Base-by-base conservation (phyloP, 257 asterid genomes). In the Lantana camara region DNA sequence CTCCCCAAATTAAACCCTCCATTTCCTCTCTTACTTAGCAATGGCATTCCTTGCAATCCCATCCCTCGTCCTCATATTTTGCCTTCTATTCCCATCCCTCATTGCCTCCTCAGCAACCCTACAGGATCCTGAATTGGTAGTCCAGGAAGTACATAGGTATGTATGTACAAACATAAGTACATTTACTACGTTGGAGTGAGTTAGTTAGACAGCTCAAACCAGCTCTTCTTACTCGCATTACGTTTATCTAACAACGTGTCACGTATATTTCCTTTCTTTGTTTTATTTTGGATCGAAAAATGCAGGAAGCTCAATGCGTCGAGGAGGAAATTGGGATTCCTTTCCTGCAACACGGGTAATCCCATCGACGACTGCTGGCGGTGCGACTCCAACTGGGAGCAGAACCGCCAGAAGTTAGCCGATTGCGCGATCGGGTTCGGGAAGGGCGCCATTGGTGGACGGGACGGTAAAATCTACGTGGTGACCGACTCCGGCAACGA, bases 341-440 rank as follows among this genome's bases (percentile, higher is more conserved):
- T 83, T 1, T 83, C 89, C 1, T 83, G 89, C 71, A 81, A 72
- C 17, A 83, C 86, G 0, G 90, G 90, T 3, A 83, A 83, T n/a
- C 90, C 90, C 3, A 80, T 78, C 30, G 90, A 83, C 51, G 90
- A 83, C 15, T 83, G 90, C 24, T 83, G 90, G 90, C 67, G 86
- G 9, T 83, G 90, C 27, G 84, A 83, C 32, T 66, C 83, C 13
- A 65, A 80, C 17, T 83, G 90, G 90, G 84, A 75, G 62, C 19
- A 63, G 24, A 75, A 83, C 27, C 83, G 90, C 1, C 84, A 84
- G 47, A 76, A 56, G 17, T 48, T 84, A 5, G 91, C 91, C 13
- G 84, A 82, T 12, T 84, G 91, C 48, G 86, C 75, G 0, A 85
- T 85, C 6, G 94, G 94, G 7, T 85, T 85, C 14, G 94, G 94